phyloP scores from a whole-genome alignment of 148 eudicot species.

The Beta vulgaris region DNA sequence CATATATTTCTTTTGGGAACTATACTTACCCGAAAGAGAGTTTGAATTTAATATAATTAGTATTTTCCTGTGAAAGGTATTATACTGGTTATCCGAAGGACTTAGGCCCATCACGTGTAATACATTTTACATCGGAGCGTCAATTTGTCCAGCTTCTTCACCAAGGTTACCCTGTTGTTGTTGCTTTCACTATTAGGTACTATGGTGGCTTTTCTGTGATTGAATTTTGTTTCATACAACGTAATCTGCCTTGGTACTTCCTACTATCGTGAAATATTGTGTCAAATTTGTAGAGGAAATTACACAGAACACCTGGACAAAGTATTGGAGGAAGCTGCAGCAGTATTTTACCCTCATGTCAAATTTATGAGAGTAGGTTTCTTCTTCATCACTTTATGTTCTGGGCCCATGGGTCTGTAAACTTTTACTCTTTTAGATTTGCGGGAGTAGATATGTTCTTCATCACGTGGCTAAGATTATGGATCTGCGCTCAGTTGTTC shows the following conservation, averaged over 20 bases:
- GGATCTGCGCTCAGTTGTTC: not conserved
- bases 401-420: not conserved
- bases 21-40: not conserved
- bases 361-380: conserved; percentile 85
- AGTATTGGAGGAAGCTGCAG: conserved; percentile 92
- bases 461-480: not conserved
- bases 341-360: conserved; percentile 77
- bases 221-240: not conserved
- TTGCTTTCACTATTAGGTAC: conserved; percentile 90
- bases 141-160: conserved; percentile 91
- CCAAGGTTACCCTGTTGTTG: conserved; percentile 83
- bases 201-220: not conserved
- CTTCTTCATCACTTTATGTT: not conserved
- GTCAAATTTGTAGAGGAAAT: conserved; percentile 51
- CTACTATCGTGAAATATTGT: conserved; percentile 3
- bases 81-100: conserved; percentile 96
- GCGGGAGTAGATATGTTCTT: not conserved
- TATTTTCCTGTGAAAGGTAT: conserved; percentile 47
- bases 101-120: conserved; percentile 81
- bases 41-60: not conserved
- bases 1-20: not conserved
- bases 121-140: conserved; percentile 93
- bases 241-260: conserved; percentile 10
- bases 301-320: conserved; percentile 81
- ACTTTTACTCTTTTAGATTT: not conserved